Evolutionary conservation across 1,284 basidiomycete species (phyloP).

Genomic region (Rhizoctonia solani): DNA sequence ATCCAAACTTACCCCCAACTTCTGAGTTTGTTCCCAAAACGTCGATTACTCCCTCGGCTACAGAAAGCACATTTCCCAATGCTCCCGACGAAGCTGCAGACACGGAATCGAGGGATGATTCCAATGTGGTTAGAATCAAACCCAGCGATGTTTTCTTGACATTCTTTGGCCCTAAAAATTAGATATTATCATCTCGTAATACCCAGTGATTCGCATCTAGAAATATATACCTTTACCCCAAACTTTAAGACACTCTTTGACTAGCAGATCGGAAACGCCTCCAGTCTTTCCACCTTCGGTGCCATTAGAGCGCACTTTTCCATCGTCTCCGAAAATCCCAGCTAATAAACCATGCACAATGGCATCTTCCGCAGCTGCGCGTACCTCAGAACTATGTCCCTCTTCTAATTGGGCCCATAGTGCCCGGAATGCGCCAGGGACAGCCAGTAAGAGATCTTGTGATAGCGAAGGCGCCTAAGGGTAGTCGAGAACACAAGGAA

Average conservation of each 20-base stretch:
- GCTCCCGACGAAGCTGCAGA: slow-evolving; percentile 28
- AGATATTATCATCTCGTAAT: too few species aligned
- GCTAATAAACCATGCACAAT: slow-evolving; percentile 7
- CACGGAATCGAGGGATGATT: slow-evolving; percentile 21
- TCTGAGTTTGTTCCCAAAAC: slow-evolving; percentile 14
- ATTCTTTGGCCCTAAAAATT: slow-evolving; percentile 4
- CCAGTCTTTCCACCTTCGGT: not conserved
- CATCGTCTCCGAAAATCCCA: slow-evolving; percentile 11
- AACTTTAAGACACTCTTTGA: slow-evolving; percentile 32
- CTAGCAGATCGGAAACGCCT: not conserved
- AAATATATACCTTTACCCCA: slow-evolving; percentile 14
- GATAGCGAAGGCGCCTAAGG: slow-evolving; percentile 2
- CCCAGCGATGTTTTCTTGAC: slow-evolving; percentile 30
- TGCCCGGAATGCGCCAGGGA: slow-evolving; percentile 20
- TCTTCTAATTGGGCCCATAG: slow-evolving; percentile 12
- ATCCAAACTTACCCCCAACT: slow-evolving; percentile 51
- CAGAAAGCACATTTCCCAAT: slow-evolving; percentile 5
- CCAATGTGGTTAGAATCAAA: slow-evolving; percentile 8
- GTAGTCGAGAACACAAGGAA: too few species aligned
- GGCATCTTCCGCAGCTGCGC: slow-evolving; percentile 10
- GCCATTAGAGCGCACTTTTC: not conserved
- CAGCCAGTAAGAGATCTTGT: slow-evolving; percentile 13
- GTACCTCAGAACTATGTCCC: slow-evolving; percentile 9
- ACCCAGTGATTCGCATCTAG: too few species aligned
- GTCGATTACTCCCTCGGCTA: slow-evolving; percentile 16